phyloP scores from a whole-genome alignment of 2,329 filamentous ascomycete genomes.

The Zasmidium citrigriseum region DNA sequence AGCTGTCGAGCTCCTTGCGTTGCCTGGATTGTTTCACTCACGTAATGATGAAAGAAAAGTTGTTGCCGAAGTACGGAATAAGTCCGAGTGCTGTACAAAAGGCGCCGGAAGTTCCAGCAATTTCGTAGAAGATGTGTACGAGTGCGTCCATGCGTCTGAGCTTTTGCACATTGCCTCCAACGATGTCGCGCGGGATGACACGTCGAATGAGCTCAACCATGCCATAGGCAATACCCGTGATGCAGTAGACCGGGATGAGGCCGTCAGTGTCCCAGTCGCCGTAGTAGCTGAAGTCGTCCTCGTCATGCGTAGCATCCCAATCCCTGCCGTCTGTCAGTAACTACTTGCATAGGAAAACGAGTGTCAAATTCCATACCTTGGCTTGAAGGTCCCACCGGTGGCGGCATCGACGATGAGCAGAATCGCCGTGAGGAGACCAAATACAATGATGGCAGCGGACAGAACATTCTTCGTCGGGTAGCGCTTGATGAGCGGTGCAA shows the following conservation, averaged over 20 bases:
- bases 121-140: slow-evolving; percentile 14
- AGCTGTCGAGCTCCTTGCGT: too few species aligned
- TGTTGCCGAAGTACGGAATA: slow-evolving; percentile 13
- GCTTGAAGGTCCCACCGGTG: slow-evolving; percentile 7
- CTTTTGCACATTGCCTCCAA: slow-evolving; percentile 12
- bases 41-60: slow-evolving; percentile 9
- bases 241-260: slow-evolving; percentile 10
- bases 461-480: slow-evolving; percentile 12
- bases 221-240: slow-evolving; percentile 10
- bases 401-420: slow-evolving; percentile 11
- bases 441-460: slow-evolving; percentile 5
- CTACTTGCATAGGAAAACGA: not conserved
- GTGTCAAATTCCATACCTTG: not conserved
- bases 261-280: slow-evolving; percentile 11
- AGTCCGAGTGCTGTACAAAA: slow-evolving; percentile 12
- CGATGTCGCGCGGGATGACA: slow-evolving; percentile 9
- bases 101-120: slow-evolving; percentile 6
- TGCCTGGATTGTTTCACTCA: not conserved
- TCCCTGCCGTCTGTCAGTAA: not conserved
- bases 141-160: slow-evolving; percentile 7
- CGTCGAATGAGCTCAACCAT: slow-evolving; percentile 14
- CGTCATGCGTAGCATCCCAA: not conserved
- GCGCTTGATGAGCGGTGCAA: slow-evolving; percentile 4
- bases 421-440: slow-evolving; percentile 10
- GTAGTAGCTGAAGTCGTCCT: slow-evolving; percentile 11